These are phyloP conservation scores for Gymnopilus junonius DNA, from an alignment of 768 basidiomycete genomes.

Conservation along the genomic window DNA sequence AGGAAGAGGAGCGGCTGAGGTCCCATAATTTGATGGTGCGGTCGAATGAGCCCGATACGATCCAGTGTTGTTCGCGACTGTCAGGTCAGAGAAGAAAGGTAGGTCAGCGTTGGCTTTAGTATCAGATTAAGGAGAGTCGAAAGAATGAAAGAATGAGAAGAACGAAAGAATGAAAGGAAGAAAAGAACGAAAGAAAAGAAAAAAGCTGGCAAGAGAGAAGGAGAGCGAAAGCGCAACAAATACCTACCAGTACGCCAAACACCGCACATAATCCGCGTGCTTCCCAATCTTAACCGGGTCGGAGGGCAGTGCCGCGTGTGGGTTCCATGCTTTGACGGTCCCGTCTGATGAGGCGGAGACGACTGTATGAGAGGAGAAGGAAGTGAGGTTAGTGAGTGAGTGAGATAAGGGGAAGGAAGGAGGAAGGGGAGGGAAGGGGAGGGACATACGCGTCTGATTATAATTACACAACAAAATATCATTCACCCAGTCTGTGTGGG, in stretches of 20 bases:
- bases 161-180: neutral
- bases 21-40: slow-evolving; percentile 96
- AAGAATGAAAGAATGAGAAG: neutral
- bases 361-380: slow-evolving; percentile 44
- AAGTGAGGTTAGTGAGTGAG: neutral
- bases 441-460: slow-evolving; percentile 76
- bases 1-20: slow-evolving; percentile 44
- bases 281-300: slow-evolving; percentile 74
- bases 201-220: too few species aligned
- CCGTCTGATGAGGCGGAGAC: slow-evolving; percentile 96
- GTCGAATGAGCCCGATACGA: slow-evolving; percentile 95
- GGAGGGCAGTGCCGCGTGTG: slow-evolving; percentile 62
- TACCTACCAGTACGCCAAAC: slow-evolving; percentile 70
- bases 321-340: slow-evolving; percentile 91
- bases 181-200: neutral
- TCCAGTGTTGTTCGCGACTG: slow-evolving; percentile 83
- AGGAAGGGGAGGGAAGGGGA: neutral
- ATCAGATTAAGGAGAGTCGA: neutral
- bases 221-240: neutral
- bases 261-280: slow-evolving; percentile 88
- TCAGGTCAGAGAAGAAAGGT: neutral
- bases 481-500: slow-evolving; percentile 96
- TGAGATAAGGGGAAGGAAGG: neutral
- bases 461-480: slow-evolving; percentile 90
- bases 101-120: too few species aligned